Base-by-base conservation (phyloP, 371 early-diverging fungal genomes). In the Mucor plumbeus region DNA sequence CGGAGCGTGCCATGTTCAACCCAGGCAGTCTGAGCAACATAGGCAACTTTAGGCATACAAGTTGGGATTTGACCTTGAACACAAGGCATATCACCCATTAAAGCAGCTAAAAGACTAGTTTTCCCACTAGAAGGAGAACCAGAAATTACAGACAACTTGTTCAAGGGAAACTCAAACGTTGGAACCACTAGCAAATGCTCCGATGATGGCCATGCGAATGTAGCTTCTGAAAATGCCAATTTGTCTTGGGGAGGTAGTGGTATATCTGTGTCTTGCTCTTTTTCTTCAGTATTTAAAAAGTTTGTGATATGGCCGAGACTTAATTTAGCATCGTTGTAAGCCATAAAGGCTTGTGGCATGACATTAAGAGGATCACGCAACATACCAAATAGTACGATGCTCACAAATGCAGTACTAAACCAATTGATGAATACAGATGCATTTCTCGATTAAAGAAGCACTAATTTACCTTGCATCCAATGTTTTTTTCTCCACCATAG, bases 21-120 rank as follows among this genome's bases (percentile, higher is more conserved):
- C 95, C 95, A 95, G 5, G 94, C 87, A 17, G 80, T 83, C 57
- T 94, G 94, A 3, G 93, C 76, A 3, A 90, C 90, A 71, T 92
- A 94, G 5, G 87, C 91, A 0, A 92, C 80, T 39, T 77, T 79
- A 1, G 90, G 88, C 13, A 90, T 65, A 36, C 68, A 69, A 1
- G 75, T 67, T 11, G 14, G 9, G 7, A 33, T 17, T 0, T 73
- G 67, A 7, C 89, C 90, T 7, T 69, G 61, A 31, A 82, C 55
- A 4, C 79, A 63, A 31, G 78, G 69, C 87, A 87, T 84, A 50
- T 87, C 88, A 4, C 92, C 92, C 5, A 93, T 67, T 38, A 94
- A 71, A 19, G 90, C 92, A 65, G 81, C 66, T 19, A 94, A 63
- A 11, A 93, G 55, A n/a, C 86, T 85, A 6, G 88, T 80, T 69